Evolutionary conservation across 2,329 filamentous ascomycete species (phyloP).

Genomic region (Hypoxylon sp.): DNA sequence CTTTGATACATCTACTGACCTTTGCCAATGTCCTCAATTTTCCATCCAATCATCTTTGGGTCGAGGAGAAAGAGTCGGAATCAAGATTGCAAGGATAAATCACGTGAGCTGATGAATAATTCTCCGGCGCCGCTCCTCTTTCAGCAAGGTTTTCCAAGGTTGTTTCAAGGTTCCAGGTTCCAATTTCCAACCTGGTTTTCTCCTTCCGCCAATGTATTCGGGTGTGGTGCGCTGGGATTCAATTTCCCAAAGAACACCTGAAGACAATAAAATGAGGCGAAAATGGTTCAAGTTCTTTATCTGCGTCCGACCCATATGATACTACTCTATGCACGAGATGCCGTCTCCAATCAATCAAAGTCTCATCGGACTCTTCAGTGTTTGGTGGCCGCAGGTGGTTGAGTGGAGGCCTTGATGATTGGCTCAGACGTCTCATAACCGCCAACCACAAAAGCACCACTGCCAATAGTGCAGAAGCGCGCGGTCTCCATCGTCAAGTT

Average conservation of each 20-base stretch:
- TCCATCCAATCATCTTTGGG: too few species aligned
- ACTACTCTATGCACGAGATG: constrained; percentile 14
- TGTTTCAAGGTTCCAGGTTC: too few species aligned
- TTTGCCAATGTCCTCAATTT: not conserved
- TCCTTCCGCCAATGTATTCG: not conserved
- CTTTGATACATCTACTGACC: too few species aligned
- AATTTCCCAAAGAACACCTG: not conserved
- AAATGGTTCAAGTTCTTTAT: not conserved
- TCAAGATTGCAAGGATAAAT: not conserved
- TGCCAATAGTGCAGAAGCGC: constrained; percentile 47
- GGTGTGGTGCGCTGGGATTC: not conserved
- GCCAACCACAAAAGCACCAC: constrained; percentile 28
- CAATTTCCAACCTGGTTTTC: too few species aligned
- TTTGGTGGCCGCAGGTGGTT: constrained; percentile 43
- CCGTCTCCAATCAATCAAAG: constrained; percentile 22
- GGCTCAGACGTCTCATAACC: constrained; percentile 37
- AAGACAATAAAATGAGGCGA: constrained; percentile 9
- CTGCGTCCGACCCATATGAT: constrained; percentile 1
- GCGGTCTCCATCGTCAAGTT: constrained; percentile 39
- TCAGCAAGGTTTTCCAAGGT: too few species aligned
- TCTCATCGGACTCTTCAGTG: constrained; percentile 16
- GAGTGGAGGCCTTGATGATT: constrained; percentile 37
- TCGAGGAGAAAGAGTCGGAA: too few species aligned
- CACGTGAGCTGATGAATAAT: not conserved
- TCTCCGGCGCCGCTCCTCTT: not conserved